These are phyloP conservation scores for Xylaria sp. DNA, from an alignment of 2,329 filamentous ascomycete species.

Conservation along the genomic window DNA sequence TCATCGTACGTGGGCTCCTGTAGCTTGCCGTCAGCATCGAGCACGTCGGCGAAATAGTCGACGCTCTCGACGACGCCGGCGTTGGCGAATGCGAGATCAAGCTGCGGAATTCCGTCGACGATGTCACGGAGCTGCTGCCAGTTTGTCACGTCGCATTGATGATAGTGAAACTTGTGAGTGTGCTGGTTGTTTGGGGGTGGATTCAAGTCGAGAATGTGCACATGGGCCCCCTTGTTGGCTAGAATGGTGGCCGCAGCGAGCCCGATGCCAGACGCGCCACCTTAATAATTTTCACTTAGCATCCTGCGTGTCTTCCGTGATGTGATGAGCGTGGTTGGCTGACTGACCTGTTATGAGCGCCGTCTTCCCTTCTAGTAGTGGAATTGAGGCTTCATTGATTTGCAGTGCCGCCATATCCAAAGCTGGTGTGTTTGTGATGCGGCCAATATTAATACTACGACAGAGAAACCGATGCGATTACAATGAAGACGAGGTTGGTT, in stretches of 20 bases:
- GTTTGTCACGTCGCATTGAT: constrained; percentile 44
- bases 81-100: constrained; percentile 51
- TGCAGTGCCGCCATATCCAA: constrained; percentile 36
- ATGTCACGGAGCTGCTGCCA: constrained; percentile 43
- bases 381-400: constrained; percentile 42
- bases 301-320: constrained; percentile 22
- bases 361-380: constrained; percentile 26
- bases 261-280: background rate
- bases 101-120: constrained; percentile 38
- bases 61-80: constrained; percentile 48
- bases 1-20: constrained; percentile 41
- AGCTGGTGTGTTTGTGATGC: no score
- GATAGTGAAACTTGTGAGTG: constrained; percentile 17
- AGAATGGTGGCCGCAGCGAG: background rate
- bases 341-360: constrained; percentile 29
- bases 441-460: no score
- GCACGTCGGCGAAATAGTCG: constrained; percentile 49
- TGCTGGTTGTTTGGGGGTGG: background rate
- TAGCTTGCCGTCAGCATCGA: constrained; percentile 47
- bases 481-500: no score
- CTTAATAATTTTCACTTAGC: background rate
- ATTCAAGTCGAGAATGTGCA: constrained; percentile 21
- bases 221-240: background rate
- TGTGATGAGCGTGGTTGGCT: background rate
- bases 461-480: no score